phyloP scores from a whole-genome alignment of 305 asterid species.

The Fraxinus baroniana region DNA sequence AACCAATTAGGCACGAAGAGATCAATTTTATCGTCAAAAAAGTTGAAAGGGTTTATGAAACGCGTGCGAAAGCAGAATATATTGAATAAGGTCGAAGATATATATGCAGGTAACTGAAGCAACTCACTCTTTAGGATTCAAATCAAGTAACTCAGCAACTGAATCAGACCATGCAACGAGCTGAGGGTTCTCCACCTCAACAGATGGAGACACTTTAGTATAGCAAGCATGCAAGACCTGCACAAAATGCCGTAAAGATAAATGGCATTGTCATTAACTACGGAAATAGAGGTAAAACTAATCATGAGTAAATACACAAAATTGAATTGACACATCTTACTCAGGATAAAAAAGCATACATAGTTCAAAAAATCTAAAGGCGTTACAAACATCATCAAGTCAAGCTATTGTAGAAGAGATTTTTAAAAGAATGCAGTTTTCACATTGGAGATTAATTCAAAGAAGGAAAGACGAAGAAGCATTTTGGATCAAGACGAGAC shows the following conservation, averaged over 20 bases:
- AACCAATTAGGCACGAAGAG: constrained; percentile 30
- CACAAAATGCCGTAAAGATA: constrained; percentile 12
- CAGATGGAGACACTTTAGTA: constrained; percentile 84
- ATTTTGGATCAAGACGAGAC: background rate
- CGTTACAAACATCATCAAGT: background rate
- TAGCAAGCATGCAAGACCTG: constrained; percentile 89
- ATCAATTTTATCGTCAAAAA: constrained; percentile 2
- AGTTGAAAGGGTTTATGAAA: background rate
- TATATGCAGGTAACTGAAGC: background rate
- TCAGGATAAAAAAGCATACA: background rate
- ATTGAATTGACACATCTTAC: background rate
- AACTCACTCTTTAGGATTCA: constrained; percentile 83
- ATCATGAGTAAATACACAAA: background rate
- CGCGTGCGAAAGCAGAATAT: background rate
- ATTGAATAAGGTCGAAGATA: constrained; percentile 12
- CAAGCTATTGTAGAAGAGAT: background rate
- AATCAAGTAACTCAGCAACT: constrained; percentile 73
- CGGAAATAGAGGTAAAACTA: background rate
- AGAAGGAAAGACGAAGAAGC: background rate
- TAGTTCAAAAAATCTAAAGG: background rate
- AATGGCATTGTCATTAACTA: background rate
- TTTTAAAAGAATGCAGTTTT: background rate
- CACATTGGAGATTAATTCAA: background rate
- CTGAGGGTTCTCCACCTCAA: constrained; percentile 80
- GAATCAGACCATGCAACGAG: constrained; percentile 88